phyloP scores from a whole-genome alignment of 345 rosid genomes.

The Brassica nigra region DNA sequence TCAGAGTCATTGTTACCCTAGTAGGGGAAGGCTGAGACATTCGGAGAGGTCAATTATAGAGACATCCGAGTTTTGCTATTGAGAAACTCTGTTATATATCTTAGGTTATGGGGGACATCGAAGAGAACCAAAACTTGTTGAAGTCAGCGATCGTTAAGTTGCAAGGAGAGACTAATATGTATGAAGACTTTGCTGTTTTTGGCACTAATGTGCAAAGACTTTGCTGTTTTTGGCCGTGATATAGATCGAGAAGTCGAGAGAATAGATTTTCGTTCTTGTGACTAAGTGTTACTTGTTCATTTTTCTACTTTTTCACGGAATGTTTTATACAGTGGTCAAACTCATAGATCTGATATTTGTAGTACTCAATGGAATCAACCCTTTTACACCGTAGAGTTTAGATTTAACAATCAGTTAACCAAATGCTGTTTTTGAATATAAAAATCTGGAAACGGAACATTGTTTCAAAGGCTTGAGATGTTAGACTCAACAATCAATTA shows the following conservation, averaged over 20 bases:
- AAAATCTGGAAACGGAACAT: background rate
- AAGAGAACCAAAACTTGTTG: background rate
- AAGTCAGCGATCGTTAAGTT: background rate
- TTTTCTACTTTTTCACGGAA: too few relatives aligned
- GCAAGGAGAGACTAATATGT: background rate
- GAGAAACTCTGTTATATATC: background rate
- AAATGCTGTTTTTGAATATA: background rate
- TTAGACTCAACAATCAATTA: background rate
- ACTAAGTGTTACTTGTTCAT: too few relatives aligned
- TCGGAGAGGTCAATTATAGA: background rate
- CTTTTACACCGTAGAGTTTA: too few relatives aligned
- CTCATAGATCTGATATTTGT: too few relatives aligned
- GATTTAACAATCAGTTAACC: background rate
- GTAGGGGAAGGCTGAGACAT: background rate
- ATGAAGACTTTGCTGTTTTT: background rate
- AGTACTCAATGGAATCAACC: too few relatives aligned
- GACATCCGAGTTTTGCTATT: background rate
- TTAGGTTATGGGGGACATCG: background rate
- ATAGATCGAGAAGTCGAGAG: too few relatives aligned
- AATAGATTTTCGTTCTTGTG: too few relatives aligned
- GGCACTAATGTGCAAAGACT: background rate
- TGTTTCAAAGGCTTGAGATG: background rate
- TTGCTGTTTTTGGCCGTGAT: background rate
- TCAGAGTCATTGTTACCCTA: background rate
- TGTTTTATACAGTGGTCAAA: too few relatives aligned